Evolutionary conservation across 768 basidiomycete species (phyloP), one percentile per base, ranked within the genome.

Genomic region (Pleurotus cornucopiae): DNA sequence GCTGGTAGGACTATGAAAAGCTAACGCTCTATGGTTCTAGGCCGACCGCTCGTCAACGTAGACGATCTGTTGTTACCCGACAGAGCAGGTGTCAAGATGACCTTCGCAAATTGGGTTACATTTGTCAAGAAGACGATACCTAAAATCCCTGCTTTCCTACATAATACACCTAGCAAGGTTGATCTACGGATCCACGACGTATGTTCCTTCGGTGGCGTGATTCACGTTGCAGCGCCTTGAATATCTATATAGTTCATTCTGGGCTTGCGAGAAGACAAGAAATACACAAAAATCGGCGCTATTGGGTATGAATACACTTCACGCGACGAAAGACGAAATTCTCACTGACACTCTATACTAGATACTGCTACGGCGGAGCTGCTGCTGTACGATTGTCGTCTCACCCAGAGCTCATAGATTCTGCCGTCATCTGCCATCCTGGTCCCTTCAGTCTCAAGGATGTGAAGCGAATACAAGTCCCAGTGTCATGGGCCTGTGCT

Each of bases 291-390:
- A 55, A 39, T 76, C n/a, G 76, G 76, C 6, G 70, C 69, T 18
- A 67, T 74, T 3, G 75, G 75, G 71, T 75, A 55, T 43, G 66
- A 63, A 5, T 39, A 21, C 26, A 18, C 9, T 23, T 43, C 38
- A 21, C 14, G 5, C 39, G 20, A 21, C n/a, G n/a, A 13, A 39
- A 13, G 4, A 16, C 16, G n/a, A 16, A 37, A 13, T 6, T 20
- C 37, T 18, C 14, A 21, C 23, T 20, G 43, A 12, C 45, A 5
- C 21, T 20, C 18, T 20, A 39, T 4, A 18, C 34, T 49, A 76
- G 78, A 6, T 79, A 76, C 55, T 78, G 78, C 54, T 78, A 67
- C 47, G 78, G 78, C 1, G 77, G 77, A 20, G 53, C 71, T 6
- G 64, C 67, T 1, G 70, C 67, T 13, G 66, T 77, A 45, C 69